Evolutionary conservation across 1,284 basidiomycete genomes (phyloP).

Genomic region (Termitomyces sp.): DNA sequence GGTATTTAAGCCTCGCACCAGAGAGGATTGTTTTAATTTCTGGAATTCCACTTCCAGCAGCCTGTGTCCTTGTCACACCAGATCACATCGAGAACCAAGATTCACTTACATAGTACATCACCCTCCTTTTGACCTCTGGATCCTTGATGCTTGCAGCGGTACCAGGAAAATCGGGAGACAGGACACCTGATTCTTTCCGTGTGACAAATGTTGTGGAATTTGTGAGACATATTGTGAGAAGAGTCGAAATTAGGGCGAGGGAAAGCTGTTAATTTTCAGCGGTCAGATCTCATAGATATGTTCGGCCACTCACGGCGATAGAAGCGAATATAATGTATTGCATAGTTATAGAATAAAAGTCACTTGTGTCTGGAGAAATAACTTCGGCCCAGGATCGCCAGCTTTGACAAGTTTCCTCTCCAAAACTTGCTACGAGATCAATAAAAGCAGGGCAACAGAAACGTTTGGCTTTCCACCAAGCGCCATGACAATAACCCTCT

Average conservation of each 20-base stretch:
- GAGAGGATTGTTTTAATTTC: constrained; percentile 97
- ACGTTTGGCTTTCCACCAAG: constrained; percentile 73
- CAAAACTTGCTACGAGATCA: constrained; percentile 22
- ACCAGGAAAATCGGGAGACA: constrained; percentile 45
- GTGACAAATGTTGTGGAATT: constrained; percentile 85
- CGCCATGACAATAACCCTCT: constrained; percentile 77
- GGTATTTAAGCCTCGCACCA: constrained; percentile 36
- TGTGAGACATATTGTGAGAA: constrained; percentile 84
- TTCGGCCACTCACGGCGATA: constrained; percentile 61
- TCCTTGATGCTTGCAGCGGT: constrained; percentile 17
- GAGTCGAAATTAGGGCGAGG: constrained; percentile 67
- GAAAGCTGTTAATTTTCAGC: constrained; percentile 41
- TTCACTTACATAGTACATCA: constrained; percentile 74
- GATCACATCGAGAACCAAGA: constrained; percentile 4
- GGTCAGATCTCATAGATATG: constrained; percentile 2
- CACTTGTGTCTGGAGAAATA: constrained; percentile 28
- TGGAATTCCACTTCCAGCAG: constrained; percentile 93
- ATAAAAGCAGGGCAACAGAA: constrained; percentile 67
- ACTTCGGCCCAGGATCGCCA: constrained; percentile 76
- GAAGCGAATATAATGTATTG: constrained; percentile 73
- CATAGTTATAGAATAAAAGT: constrained; percentile 36
- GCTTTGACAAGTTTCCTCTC: constrained; percentile 46
- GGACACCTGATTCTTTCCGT: constrained; percentile 78
- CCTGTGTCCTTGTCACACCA: constrained; percentile 37
- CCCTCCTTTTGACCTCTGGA: constrained; percentile 50